Evolutionary conservation across 208 protist genomes (phyloP), one percentile per base, ranked within the genome.

Genomic region (Acanthamoeba lenticulata): DNA sequence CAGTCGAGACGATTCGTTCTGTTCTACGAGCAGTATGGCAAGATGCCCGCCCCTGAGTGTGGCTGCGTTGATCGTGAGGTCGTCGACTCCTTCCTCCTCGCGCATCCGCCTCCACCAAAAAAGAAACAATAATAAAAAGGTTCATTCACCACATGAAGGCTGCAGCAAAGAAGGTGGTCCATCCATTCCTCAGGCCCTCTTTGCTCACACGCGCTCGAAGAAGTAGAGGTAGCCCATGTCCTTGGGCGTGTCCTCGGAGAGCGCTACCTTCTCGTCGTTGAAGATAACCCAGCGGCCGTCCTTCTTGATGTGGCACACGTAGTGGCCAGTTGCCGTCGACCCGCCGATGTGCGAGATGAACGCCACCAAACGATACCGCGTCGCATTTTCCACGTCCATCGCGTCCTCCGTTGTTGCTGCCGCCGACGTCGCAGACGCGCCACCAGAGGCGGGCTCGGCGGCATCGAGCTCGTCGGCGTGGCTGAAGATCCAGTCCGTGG

Each of bases 401-500:
- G 55, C 52, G 29, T 90, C 83, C 32, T 27, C 83, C 47, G 5
- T 52, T 52, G 9, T 52, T 21, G 5, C 57, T 67, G 13, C 5
- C 57, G 15, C n/a, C 27, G 57, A 7, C 24, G 27, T 67, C 24
- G 5, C 6, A 32, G 57, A 21, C 4, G 77, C 44, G 32, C 44
- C 32, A 49, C 52, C 40, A n/a, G 11, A 29, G 52, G 49, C 40
- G 34, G 83, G 32, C 42, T 40, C n/a, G 19, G 38, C n/a, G 17
- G 89, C 1, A 34, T 95, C 92, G 38, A 95, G 67, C 27, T 96
- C 95, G 95, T 99, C 96, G 3, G 97, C 96, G 94, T 99, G 98
- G 92, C 96, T 98, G 95, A 99, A 99, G 90, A 99, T 96, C 97
- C 99, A 99, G 83, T 99, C 99, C 19, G 98, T 96, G 36, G 99